Conservation (phyloP, 192 early-diverging fungal species). For the Linnemannia zychae region DNA sequence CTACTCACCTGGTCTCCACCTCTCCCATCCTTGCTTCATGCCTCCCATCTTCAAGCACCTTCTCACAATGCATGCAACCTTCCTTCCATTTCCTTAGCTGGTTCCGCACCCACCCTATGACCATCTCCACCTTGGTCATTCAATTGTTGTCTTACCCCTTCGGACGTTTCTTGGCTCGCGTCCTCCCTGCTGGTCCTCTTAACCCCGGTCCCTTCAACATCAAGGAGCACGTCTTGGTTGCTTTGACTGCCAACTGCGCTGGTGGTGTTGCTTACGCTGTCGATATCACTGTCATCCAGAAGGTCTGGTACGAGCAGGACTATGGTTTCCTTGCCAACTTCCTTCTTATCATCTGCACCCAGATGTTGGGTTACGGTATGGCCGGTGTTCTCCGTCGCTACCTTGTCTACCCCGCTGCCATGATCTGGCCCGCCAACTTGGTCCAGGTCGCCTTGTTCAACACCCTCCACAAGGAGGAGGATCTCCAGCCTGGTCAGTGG, state of each 20-base stretch:
- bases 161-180: constrained; percentile 50
- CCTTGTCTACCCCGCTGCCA: constrained; percentile 85
- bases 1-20: not conserved
- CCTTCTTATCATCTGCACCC: constrained; percentile 73
- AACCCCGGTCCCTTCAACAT: constrained; percentile 68
- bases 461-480: constrained; percentile 58
- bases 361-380: constrained; percentile 70
- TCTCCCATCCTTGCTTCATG: not conserved
- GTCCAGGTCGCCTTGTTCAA: constrained; percentile 63
- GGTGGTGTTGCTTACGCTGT: constrained; percentile 68
- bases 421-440: constrained; percentile 90
- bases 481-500: constrained; percentile 36
- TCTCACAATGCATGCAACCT: not conserved
- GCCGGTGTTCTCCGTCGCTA: constrained; percentile 86
- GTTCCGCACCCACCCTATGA: constrained; percentile 43
- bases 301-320: constrained; percentile 69
- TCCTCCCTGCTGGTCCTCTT: constrained; percentile 67
- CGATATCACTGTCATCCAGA: constrained; percentile 71
- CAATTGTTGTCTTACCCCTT: constrained; percentile 48
- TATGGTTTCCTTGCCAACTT: constrained; percentile 68
- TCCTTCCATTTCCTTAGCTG: not conserved
- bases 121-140: constrained; percentile 46
- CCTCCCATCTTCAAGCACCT: too few species aligned
- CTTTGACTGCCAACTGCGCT: constrained; percentile 65
- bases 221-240: constrained; percentile 78